phyloP scores from a whole-genome alignment of 208 protist species.

The Crithidia expoeki region DNA sequence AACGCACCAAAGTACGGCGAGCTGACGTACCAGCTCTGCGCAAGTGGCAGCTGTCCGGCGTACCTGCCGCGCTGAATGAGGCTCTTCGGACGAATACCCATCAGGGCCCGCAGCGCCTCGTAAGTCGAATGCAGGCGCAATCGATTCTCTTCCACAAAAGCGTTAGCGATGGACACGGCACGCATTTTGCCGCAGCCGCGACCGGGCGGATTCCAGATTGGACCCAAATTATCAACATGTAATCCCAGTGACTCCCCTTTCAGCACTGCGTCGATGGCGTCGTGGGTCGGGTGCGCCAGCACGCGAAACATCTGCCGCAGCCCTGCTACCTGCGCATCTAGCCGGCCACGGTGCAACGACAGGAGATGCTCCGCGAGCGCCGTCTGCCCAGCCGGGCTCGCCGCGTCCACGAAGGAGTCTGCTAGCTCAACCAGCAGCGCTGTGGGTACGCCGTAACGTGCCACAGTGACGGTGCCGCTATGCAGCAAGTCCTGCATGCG shows the following conservation, averaged over 20 bases:
- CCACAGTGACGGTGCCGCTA: constrained; percentile 33
- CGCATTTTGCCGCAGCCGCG: constrained; percentile 47
- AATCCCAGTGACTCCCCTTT: constrained; percentile 16
- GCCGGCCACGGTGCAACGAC: constrained; percentile 35
- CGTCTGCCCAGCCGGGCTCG: constrained; percentile 33
- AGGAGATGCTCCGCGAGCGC: constrained; percentile 34
- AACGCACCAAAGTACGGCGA: constrained; percentile 87
- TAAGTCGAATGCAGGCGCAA: constrained; percentile 59
- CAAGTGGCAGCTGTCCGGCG: constrained; percentile 76
- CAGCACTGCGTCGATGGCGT: constrained; percentile 38
- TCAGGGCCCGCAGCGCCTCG: constrained; percentile 69
- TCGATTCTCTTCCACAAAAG: constrained; percentile 88
- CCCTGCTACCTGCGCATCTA: constrained; percentile 40
- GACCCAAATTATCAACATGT: background rate
- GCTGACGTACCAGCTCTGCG: constrained; percentile 81
- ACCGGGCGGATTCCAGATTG: constrained; percentile 56
- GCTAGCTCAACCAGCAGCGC: constrained; percentile 37
- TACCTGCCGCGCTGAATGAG: constrained; percentile 74
- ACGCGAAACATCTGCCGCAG: constrained; percentile 63
- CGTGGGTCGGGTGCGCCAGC: constrained; percentile 58
- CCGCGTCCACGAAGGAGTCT: constrained; percentile 36
- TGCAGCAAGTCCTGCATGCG: constrained; percentile 61
- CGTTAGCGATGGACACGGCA: constrained; percentile 75
- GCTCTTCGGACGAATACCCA: constrained; percentile 80
- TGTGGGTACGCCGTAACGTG: constrained; percentile 27